phyloP scores from a whole-genome alignment of 2,329 filamentous ascomycete genomes.

The Talaromyces sp. region DNA sequence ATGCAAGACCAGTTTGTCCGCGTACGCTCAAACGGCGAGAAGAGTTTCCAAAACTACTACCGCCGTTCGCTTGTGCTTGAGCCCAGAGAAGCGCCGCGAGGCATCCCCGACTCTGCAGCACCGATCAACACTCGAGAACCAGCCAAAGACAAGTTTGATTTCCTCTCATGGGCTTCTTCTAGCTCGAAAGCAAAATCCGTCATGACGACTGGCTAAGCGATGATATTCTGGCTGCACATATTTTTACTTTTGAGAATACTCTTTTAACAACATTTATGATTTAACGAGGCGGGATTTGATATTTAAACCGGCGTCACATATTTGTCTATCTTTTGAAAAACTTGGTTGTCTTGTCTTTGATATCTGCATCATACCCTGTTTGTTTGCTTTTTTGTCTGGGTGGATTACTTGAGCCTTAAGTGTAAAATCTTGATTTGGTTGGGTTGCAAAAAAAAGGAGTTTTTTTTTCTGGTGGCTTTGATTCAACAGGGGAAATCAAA shows the following conservation, averaged over 20 bases:
- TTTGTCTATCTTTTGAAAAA: neutral
- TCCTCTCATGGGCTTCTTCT: constrained; percentile 47
- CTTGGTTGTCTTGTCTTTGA: neutral
- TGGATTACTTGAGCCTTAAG: neutral
- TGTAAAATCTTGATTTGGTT: neutral
- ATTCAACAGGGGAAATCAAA: neutral
- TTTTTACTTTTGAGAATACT: neutral
- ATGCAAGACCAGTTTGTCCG: constrained; percentile 73
- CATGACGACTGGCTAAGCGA: constrained; percentile 24
- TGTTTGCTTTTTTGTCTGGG: neutral
- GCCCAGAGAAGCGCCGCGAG: constrained; percentile 43
- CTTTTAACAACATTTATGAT: constrained; percentile 5
- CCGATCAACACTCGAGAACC: constrained; percentile 26
- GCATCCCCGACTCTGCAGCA: constrained; percentile 18
- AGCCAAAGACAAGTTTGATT: constrained; percentile 48
- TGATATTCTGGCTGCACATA: neutral
- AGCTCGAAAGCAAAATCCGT: constrained; percentile 37
- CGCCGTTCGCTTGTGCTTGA: constrained; percentile 80
- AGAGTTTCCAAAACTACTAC: constrained; percentile 64
- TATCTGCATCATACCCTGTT: constrained; percentile 9
- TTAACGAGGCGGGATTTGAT: constrained; percentile 9
- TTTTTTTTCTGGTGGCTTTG: neutral
- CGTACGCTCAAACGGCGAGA: constrained; percentile 60
- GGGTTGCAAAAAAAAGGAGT: neutral
- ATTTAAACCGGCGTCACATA: constrained; percentile 7